These are phyloP conservation scores for Coemansia biformis DNA, from an alignment of 192 early-diverging fungal species.

Conservation along the genomic window DNA sequence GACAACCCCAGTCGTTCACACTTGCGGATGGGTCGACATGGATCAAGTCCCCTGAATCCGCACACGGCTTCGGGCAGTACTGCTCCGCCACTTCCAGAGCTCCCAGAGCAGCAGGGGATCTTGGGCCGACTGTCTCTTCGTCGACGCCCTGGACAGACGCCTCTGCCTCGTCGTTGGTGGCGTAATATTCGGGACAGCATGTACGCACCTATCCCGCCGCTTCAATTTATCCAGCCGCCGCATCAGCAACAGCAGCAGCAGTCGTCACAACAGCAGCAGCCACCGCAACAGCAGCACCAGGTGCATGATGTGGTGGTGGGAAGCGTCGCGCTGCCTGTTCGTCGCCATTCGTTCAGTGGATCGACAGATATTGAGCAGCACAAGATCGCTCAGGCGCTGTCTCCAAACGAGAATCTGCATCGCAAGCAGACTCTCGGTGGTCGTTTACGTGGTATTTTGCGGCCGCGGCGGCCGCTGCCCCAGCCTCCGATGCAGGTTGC, in stretches of 20 bases:
- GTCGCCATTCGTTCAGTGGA: constrained; percentile 46
- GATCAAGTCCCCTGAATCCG: constrained; percentile 47
- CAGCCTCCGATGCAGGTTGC: constrained; percentile 1
- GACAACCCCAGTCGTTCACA: constrained; percentile 8
- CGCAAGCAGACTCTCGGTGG: constrained; percentile 37
- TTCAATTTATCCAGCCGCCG: constrained; percentile 17
- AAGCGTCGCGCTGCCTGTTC: constrained; percentile 15
- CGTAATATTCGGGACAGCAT: constrained; percentile 50
- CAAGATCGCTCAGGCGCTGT: constrained; percentile 27
- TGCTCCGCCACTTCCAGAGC: constrained; percentile 26
- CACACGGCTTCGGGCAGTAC: constrained; percentile 24
- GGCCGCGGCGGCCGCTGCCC: background rate
- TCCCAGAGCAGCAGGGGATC: constrained; percentile 5
- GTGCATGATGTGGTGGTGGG: constrained; percentile 9
- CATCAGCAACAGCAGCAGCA: background rate
- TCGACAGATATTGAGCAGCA: constrained; percentile 45
- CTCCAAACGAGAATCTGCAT: constrained; percentile 34
- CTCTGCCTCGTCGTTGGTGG: constrained; percentile 47
- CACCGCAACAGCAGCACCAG: background rate
- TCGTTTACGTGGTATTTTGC: constrained; percentile 30
- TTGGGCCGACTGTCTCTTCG: background rate
- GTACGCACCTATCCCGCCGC: constrained; percentile 45
- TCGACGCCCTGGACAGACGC: constrained; percentile 13
- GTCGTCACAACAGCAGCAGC: constrained; percentile 2
- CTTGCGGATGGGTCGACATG: constrained; percentile 46